A percentile compares a stretch with the other conserved stretches of the same genome.
phyloP scores from a whole-genome alignment of 2,329 filamentous ascomycete species.

The Aspergillus cejpii region DNA sequence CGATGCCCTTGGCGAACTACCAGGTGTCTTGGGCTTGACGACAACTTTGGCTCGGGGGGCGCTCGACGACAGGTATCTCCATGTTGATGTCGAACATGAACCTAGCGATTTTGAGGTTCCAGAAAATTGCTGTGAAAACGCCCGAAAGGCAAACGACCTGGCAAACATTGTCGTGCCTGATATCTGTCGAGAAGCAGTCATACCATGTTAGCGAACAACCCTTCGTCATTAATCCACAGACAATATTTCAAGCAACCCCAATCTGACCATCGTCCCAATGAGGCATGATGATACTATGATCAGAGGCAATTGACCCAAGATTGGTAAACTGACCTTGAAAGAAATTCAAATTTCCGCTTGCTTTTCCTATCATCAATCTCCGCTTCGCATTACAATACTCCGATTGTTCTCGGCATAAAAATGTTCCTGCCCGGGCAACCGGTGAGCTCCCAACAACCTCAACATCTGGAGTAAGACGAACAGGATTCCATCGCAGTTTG shows the following conservation, averaged over 20 bases:
- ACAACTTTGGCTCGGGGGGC: slow-evolving; percentile 20
- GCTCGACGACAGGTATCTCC: slow-evolving; percentile 29
- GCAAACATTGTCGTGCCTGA: slow-evolving; percentile 26
- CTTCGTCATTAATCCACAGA: too few species aligned
- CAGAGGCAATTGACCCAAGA: not conserved
- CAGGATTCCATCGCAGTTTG: slow-evolving; percentile 14
- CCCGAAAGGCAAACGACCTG: slow-evolving; percentile 23
- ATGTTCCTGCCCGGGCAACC: slow-evolving; percentile 37
- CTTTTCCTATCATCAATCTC: not conserved
- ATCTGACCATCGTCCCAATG: too few species aligned
- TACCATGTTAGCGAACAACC: slow-evolving; percentile 1
- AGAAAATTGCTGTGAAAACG: slow-evolving; percentile 24
- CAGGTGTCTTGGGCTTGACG: slow-evolving; percentile 11
- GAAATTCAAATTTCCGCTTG: not conserved
- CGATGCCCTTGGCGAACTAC: slow-evolving; percentile 8
- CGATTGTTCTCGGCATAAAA: slow-evolving; percentile 33
- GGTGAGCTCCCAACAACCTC: slow-evolving; percentile 37
- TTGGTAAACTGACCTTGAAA: not conserved
- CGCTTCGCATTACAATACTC: slow-evolving; percentile 9
- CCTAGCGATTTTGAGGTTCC: slow-evolving; percentile 13
- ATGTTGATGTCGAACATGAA: slow-evolving; percentile 16
- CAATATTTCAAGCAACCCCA: too few species aligned
- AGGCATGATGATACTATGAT: not conserved
- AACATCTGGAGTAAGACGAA: slow-evolving; percentile 22
- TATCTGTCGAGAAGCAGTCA: slow-evolving; percentile 5